Base-by-base conservation (phyloP, 441 rosid genomes). In the Eutrema salsugineum region DNA sequence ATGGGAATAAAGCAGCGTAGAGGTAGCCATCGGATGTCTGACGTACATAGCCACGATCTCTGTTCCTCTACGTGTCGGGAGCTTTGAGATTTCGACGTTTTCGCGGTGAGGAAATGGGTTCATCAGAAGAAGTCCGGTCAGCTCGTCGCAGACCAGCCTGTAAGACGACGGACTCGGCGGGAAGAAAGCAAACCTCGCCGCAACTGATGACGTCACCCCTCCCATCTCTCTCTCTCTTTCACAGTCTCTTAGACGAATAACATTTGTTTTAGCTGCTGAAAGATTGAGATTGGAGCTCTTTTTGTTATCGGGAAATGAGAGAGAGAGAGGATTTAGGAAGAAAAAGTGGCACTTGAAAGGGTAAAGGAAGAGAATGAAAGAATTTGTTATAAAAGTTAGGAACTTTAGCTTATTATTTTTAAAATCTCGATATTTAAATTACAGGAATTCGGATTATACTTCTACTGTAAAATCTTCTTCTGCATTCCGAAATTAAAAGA, bases 131-230 rank as follows among this genome's bases (percentile, higher is more conserved):
- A 94, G 91, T 42, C 96, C 93, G 5, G 96, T 95, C 24, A 86
- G 67, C 1, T 83, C 91, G 62, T 89, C 94, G 6, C 75, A 80
- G 38, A 87, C 42, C 33, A 89, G 85, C 89, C 79, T 91, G 85
- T 95, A 95, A 0, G 99, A 85, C 5, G 98, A 88, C 58, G 99
- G 99, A 81, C 82, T 92, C 72, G 97, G 99, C 9, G 98, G 98
- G 53, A 93, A 95, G 80, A 95, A 95, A 51, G 99, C 98, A 57
- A 95, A 89, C 82, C 88, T 95, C 43, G 98, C 95, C 76, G 99
- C 99, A 87, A 95, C 88, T 35, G 98, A 93, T 35, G 98, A 95
- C 38, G 98, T 88, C 42, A 93, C 93, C 54, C 95, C 98, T 67
- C 98, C 98, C 99, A 95, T 93, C 70, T 27, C 71, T 38, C 67